Evolutionary conservation across 2,329 filamentous ascomycete genomes (phyloP), one percentile per base, ranked within the genome.

Genomic region (Calonectria multiphialidica): DNA sequence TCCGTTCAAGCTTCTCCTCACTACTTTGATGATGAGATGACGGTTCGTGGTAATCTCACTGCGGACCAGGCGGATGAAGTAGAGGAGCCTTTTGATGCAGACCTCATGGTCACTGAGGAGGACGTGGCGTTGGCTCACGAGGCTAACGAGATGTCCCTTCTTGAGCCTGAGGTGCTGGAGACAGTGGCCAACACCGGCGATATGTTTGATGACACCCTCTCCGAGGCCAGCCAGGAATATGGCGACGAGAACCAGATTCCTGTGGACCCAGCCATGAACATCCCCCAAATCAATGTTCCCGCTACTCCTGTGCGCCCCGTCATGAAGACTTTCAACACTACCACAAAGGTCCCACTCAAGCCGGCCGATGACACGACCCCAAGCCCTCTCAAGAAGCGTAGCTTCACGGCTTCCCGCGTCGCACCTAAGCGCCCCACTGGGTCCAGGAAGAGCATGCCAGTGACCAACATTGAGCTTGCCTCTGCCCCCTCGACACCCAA

Each of bases 311-410:
- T 88, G 62, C 88, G 90, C 18, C 83, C 84, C 0, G 78, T 87
- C n/a, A 84, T 82, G n/a, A 86, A 87, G 68, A 76, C 79, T 3
- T 90, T 93, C 74, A 90, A 94, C 81, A 96, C 94, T 0, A 91
- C 94, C 0, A 94, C 93, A 30, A 96, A 95, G 83, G 91, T 96
- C 5, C 93, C 94, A 1, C 84, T 96, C 47, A 95, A 94, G 82
- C 87, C 91, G 4, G 91, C 92, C 28, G 93, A 90, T 78, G 83
- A 93, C 79, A 84, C 88, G 78, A 84, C 89, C 66, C 83, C 89
- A 40, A 83, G 85, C 69, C 82, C 87, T 72, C 75, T 83, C 55
- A 90, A 88, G 80, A 87, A 86, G 75, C 87, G 87, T 37, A 87
- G 88, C 75, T 85, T 87, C 73, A 90, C 88, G 68, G 86, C 84